phyloP scores from a whole-genome alignment of 352 stramenopile species.

The Sclerospora graminicola region DNA sequence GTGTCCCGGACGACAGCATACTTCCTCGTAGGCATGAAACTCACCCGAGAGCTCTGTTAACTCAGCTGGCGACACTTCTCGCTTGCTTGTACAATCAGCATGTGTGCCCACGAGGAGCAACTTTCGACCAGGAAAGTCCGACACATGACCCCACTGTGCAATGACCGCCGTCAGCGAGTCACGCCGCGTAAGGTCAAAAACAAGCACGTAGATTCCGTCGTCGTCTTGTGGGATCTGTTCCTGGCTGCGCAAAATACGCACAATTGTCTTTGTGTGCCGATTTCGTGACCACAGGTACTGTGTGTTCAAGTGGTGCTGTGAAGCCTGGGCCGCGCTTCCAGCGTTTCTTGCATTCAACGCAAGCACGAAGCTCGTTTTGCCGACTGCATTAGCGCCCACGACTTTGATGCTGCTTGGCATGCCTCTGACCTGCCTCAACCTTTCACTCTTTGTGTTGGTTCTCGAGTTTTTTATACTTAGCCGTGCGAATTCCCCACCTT shows the following conservation, averaged over 20 bases:
- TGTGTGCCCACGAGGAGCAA: conserved; percentile 49
- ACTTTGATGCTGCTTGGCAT: conserved; percentile 27
- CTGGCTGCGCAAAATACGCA: conserved; percentile 12
- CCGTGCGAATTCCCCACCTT: neutral
- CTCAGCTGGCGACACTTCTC: conserved; percentile 29
- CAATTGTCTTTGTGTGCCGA: conserved; percentile 4
- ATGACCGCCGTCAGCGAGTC: conserved; percentile 30
- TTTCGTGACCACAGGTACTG: conserved; percentile 17
- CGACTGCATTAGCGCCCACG: conserved; percentile 28
- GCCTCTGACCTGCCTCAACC: neutral
- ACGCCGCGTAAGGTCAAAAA: conserved; percentile 40
- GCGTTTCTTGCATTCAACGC: conserved; percentile 30
- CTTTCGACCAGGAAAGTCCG: conserved; percentile 9
- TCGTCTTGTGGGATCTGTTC: conserved; percentile 6
- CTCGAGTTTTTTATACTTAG: neutral
- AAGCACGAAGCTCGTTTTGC: conserved; percentile 41
- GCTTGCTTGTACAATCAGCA: conserved; percentile 25
- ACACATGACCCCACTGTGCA: conserved; percentile 31
- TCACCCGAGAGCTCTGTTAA: conserved; percentile 33
- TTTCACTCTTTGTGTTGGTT: neutral
- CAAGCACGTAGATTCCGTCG: conserved; percentile 30
- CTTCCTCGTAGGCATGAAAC: conserved; percentile 52
- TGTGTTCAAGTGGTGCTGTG: neutral
- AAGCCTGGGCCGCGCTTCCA: neutral
- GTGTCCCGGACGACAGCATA: conserved; percentile 16